Conservation (phyloP, 345 rosid genomes). For the Arabidopsis arenosa region DNA sequence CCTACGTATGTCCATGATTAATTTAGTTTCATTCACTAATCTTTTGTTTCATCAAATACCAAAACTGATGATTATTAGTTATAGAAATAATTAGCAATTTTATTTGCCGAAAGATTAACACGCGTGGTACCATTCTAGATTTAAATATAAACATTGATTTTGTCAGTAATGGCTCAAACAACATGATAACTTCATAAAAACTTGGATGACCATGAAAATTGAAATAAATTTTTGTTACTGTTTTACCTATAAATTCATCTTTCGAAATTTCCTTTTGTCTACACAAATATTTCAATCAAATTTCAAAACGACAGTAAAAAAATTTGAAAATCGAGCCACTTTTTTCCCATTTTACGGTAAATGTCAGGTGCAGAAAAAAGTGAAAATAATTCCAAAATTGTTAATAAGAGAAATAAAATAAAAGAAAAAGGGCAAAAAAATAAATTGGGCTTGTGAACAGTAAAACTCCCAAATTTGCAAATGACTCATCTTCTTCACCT, state of each 20-base stretch:
- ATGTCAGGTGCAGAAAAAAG: constrained; percentile 14
- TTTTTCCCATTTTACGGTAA: not conserved
- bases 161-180: not conserved
- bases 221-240: not conserved
- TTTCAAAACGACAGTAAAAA: constrained; percentile 14
- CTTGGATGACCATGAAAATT: not conserved
- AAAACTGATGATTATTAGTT: constrained; percentile 14
- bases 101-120: constrained; percentile 37
- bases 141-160: constrained; percentile 18
- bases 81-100: not conserved
- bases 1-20: not conserved
- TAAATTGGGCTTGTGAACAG: constrained; percentile 25
- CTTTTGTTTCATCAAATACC: constrained; percentile 24
- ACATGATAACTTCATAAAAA: constrained; percentile 13
- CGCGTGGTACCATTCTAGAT: constrained; percentile 21
- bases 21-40: constrained; percentile 6
- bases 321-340: constrained; percentile 6
- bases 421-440: constrained; percentile 31
- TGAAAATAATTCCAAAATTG: constrained; percentile 12
- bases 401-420: not conserved
- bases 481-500: constrained; percentile 48
- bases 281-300: constrained; percentile 1
- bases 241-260: not conserved
- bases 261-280: not conserved
- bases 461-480: constrained; percentile 42